A percentile compares a stretch with the other conserved stretches of the same genome.
Conservation (phyloP, 306 rosid species). For the Gynostemma pentaphyllum region DNA sequence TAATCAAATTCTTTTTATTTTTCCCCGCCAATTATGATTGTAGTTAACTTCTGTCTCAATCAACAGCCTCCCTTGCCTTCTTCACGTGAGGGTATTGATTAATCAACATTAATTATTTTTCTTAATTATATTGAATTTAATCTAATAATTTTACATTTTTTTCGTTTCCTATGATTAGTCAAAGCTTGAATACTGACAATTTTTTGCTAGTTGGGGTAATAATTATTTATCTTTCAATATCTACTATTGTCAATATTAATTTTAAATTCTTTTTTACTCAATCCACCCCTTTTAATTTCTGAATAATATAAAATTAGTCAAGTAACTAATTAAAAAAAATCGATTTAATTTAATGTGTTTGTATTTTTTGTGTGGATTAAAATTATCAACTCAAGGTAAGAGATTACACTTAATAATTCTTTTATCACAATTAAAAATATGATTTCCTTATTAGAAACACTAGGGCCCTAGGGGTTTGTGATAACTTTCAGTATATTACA, state of each 20-base stretch:
- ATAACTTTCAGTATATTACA: no score
- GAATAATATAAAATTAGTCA: no score
- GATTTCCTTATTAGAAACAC: background rate
- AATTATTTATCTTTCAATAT: background rate
- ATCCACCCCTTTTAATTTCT: background rate
- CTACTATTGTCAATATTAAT: background rate
- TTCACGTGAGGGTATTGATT: conserved; percentile 6
- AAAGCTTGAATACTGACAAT: background rate
- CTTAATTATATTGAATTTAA: background rate
- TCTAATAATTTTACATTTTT: background rate
- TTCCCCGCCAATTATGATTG: background rate
- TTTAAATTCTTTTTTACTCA: no score
- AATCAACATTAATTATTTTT: background rate
- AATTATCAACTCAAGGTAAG: background rate
- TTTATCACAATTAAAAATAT: background rate
- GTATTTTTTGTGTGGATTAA: no score
- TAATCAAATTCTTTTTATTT: background rate
- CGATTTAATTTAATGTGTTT: no score
- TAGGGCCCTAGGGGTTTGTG: no score
- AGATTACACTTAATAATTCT: background rate
- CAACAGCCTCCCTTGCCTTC: background rate
- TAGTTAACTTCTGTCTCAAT: background rate
- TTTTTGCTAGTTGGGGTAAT: background rate
- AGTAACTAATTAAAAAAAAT: background rate
- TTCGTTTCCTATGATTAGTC: background rate